Evolutionary conservation across 257 asterid species (phyloP).

Genomic region (Solanum medicagineum): DNA sequence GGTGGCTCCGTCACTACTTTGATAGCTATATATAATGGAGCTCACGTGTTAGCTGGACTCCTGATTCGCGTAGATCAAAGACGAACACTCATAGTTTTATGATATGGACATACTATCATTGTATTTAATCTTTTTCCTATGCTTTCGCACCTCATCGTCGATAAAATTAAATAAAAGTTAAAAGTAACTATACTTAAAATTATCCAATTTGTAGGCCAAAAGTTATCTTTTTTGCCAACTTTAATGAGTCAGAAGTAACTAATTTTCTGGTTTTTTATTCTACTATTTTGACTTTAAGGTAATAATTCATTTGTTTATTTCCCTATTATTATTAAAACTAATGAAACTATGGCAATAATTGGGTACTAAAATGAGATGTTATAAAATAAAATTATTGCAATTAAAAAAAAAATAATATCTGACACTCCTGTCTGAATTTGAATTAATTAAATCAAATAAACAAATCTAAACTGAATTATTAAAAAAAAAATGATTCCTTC

Average conservation of each 20-base stretch:
- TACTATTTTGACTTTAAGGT: neutral
- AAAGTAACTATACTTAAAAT: neutral
- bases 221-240: neutral
- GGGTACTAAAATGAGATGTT: neutral
- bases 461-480: neutral
- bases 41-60: neutral
- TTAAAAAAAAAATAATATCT: neutral
- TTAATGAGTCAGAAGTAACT: neutral
- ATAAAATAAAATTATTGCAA: neutral
- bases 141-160: neutral
- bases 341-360: neutral
- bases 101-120: neutral
- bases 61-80: no score
- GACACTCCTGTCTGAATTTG: neutral
- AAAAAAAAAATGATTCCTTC: neutral
- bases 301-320: neutral
- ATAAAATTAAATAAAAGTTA: neutral
- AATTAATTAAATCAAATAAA: neutral
- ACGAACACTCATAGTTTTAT: neutral
- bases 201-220: neutral
- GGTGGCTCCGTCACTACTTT: neutral
- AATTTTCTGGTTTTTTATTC: neutral
- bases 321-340: neutral
- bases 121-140: neutral
- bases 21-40: neutral